These are phyloP conservation scores for Peribolospora kevripleyi DNA, from an alignment of 768 basidiomycete genomes.

Conservation along the genomic window DNA sequence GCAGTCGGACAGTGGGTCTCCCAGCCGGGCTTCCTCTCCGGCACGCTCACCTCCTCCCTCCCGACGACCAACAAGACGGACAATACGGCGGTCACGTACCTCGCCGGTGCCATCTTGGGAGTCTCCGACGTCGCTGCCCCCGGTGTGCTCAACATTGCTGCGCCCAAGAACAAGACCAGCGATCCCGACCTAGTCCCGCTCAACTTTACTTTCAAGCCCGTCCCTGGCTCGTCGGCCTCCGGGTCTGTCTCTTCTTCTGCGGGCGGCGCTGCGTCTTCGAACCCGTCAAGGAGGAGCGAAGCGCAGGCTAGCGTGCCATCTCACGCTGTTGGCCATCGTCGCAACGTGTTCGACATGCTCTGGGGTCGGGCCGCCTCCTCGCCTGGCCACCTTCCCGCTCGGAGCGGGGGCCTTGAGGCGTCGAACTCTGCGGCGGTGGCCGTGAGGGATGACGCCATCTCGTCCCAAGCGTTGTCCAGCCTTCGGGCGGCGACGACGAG, in stretches of 20 bases:
- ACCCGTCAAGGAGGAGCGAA: too few relatives aligned
- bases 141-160: conserved; percentile 26
- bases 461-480: too few relatives aligned
- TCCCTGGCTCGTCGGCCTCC: conserved; percentile 18
- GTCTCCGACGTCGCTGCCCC: conserved; percentile 23
- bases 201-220: conserved; percentile 8
- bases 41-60: conserved; percentile 14
- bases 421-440: too few relatives aligned
- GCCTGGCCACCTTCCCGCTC: too few relatives aligned
- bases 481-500: too few relatives aligned
- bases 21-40: conserved; percentile 36
- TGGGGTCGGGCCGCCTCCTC: too few relatives aligned
- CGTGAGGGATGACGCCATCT: too few relatives aligned
- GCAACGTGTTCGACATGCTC: too few relatives aligned
- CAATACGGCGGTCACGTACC: conserved; percentile 8
- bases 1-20: conserved; percentile 39
- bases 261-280: not conserved
- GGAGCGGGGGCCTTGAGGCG: too few relatives aligned
- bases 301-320: too few relatives aligned
- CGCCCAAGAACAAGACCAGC: conserved; percentile 4
- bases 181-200: conserved; percentile 1
- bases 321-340: too few relatives aligned
- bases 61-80: not conserved
- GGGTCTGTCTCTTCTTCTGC: conserved; percentile 3
- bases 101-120: conserved; percentile 45